Evolutionary conservation across 345 rosid species (phyloP), one percentile per base, ranked within the genome.

Genomic region (Citrus inodora): DNA sequence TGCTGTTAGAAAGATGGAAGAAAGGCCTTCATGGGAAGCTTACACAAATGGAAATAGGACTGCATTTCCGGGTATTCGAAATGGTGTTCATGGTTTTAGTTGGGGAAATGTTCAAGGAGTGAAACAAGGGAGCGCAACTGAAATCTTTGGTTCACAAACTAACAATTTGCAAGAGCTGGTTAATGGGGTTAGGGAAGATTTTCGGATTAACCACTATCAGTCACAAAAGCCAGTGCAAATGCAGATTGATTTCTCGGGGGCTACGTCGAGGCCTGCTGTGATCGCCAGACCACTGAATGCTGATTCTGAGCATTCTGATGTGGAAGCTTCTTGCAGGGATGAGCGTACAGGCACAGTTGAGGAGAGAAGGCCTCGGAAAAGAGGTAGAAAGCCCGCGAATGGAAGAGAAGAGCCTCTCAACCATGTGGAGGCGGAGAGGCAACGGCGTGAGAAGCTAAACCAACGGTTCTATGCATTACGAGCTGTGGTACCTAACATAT

Each of bases 341-440:
- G 95, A 88, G 80, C 82, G 58, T 65, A 76, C 88, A 13, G 79
- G 71, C 2, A 66, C 71, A 35, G 86, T 71, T 33, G 93, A 92
- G 32, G 99, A 90, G 74, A 89, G 88, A 82, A 89, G 90, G 80
- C 99, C 97, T 2, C 86, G 97, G 7, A 96, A 96, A 77, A 86
- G 99, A 66, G 99, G 99, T 13, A 90, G 99, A 80, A 96, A 92
- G 88, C 99, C 99, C 25, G 97, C 97, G 1, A 94, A 96, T 74
- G 99, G 99, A 76, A 89, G 99, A 83, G 98, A 96, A 73, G 99
- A 96, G 77, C 95, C 99, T 25, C 87, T 96, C 60, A 96, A 96
- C 80, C 99, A 96, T 32, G 99, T 96, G 63, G 99, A 96, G 86
- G 99, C 99, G 14, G 99, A 96, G 84, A 88, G 99, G 84, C 98